Evolutionary conservation across 1,284 basidiomycete genomes (phyloP), one percentile per base, ranked within the genome.

Genomic region (Fereydounia khargensis): DNA sequence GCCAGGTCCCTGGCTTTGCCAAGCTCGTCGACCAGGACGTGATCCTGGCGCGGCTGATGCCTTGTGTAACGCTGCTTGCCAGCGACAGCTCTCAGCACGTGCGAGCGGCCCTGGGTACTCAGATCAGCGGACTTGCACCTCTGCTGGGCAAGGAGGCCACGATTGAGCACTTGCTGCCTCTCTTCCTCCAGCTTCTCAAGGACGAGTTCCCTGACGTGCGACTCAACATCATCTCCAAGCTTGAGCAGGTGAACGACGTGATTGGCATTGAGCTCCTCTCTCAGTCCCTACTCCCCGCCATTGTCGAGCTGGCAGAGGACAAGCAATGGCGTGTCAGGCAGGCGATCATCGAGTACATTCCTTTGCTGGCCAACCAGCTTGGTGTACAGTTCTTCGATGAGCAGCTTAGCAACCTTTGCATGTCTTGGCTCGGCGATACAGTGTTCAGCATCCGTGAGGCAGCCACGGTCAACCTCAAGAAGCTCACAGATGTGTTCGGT

Each of bases 301-400:
- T 99, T 65, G 89, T 98, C 66, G 90, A 97, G 76, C 81, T 99
- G 35, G 94, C 95, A 19, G 95, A 98, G 78, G 95, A 99, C 81
- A 99, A 98, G 79, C 96, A 96, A 65, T 99, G 95, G 95, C 87
- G 95, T 39, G 95, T 99, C 32, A 87, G 95, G 65, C 95, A 99
- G 79, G 95, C 95, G 13, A 98, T 99, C 79, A 99, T 99, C 78
- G 95, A 98, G 78, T 97, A 99, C 79, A 97, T 83, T 85, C 78
- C 95, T 81, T 84, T 98, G 18, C 85, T 99, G 31, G 92, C 95
- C 36, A 94, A 88, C 18, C 95, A 99, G 77, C 84, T 99, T 43
- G 95, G 95, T 48, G 91, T 92, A 65, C 81, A 87, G 27, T 98
- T 98, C 81, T 98, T 99, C 73, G 92, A 99, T 77, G 95, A 98